Conservation (phyloP, 2,329 filamentous ascomycete species). For the Botrytis squamosa region DNA sequence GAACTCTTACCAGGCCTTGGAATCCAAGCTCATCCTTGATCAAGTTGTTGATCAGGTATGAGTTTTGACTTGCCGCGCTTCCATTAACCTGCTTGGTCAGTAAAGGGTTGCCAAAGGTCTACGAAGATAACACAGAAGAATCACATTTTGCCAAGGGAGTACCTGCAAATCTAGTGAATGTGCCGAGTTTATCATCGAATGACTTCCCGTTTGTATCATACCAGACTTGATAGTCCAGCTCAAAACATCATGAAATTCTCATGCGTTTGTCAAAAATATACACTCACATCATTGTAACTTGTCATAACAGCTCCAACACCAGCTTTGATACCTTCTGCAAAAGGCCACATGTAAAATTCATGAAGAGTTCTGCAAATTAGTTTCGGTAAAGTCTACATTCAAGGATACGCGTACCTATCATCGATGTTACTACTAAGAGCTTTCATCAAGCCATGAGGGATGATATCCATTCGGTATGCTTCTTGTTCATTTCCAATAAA, state of each 20-base stretch:
- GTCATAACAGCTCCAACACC: conserved; percentile 83
- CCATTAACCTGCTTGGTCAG: conserved; percentile 49
- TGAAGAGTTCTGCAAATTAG: conserved; percentile 48
- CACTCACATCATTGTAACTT: conserved; percentile 63
- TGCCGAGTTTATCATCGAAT: background rate
- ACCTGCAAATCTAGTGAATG: background rate
- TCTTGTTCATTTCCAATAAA: conserved; percentile 51
- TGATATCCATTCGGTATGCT: conserved; percentile 36
- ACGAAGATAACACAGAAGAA: background rate
- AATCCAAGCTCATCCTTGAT: conserved; percentile 74
- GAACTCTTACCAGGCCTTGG: conserved; percentile 49
- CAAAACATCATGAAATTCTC: background rate
- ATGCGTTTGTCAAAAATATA: no score
- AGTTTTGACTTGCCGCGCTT: conserved; percentile 66
- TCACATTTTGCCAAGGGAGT: background rate
- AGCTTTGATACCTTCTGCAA: conserved; percentile 58
- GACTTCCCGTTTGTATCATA: background rate
- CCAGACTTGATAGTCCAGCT: background rate
- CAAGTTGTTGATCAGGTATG: conserved; percentile 65
- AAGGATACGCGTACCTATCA: conserved; percentile 43
- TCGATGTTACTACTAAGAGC: conserved; percentile 50
- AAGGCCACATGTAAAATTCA: conserved; percentile 61
- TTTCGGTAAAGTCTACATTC: background rate
- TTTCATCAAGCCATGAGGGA: conserved; percentile 39
- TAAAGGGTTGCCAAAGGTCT: background rate